These are phyloP conservation scores for Arachnopeziza araneosa DNA, from an alignment of 2,329 filamentous ascomycete genomes.

Conservation along the genomic window DNA sequence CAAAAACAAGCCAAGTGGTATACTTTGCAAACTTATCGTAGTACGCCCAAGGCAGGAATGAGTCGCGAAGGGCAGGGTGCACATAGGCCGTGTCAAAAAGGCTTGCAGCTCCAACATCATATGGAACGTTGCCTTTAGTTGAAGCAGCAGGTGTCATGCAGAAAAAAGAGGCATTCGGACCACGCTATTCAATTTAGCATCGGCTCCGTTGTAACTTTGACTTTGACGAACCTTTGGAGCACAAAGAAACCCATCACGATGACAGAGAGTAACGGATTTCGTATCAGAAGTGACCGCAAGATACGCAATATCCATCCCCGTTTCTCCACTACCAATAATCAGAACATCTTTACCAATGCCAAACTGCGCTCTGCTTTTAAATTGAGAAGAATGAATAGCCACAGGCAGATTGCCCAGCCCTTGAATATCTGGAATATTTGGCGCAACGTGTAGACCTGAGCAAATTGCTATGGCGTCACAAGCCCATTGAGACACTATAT, in stretches of 20 bases:
- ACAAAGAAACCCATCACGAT: slow-evolving; percentile 41
- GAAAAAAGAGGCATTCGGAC: slow-evolving; percentile 10
- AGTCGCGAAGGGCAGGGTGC: slow-evolving; percentile 41
- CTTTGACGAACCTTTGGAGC: slow-evolving; percentile 35
- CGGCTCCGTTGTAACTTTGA: background rate
- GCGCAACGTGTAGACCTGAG: slow-evolving; percentile 39
- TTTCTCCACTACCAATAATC: slow-evolving; percentile 41
- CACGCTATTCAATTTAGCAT: slow-evolving; percentile 2
- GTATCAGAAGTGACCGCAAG: slow-evolving; percentile 40
- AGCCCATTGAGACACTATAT: slow-evolving; percentile 12
- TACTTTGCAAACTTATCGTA: slow-evolving; percentile 38
- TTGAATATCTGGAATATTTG: slow-evolving; percentile 34
- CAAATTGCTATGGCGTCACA: slow-evolving; percentile 44
- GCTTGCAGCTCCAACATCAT: slow-evolving; percentile 42
- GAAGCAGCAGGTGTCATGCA: slow-evolving; percentile 4
- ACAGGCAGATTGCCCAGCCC: slow-evolving; percentile 34
- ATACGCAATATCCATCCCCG: slow-evolving; percentile 40
- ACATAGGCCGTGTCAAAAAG: slow-evolving; percentile 48
- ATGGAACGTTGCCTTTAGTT: slow-evolving; percentile 33
- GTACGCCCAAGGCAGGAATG: slow-evolving; percentile 38
- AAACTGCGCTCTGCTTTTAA: slow-evolving; percentile 40
- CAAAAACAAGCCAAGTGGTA: slow-evolving; percentile 23
- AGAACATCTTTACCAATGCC: slow-evolving; percentile 36
- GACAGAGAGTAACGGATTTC: slow-evolving; percentile 39
- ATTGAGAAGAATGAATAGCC: slow-evolving; percentile 39